A percentile compares a stretch with the other conserved stretches of the same genome.
phyloP scores from a whole-genome alignment of 1,139 yeast genomes.

The Blastobotrys apis region DNA sequence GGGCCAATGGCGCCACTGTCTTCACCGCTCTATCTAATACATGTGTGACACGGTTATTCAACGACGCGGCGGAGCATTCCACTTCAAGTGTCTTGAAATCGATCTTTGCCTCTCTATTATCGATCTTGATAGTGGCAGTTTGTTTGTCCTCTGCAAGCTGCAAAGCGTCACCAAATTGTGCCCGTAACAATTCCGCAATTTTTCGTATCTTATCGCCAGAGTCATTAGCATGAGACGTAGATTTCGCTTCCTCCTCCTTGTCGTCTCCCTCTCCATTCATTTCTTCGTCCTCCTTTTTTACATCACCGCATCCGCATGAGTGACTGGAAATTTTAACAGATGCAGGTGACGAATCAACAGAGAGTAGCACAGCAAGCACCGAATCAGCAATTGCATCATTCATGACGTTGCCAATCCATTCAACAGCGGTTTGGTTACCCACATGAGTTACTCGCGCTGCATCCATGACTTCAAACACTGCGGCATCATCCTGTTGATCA shows the following conservation, averaged over 20 bases:
- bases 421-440: slow-evolving; percentile 47
- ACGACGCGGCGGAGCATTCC: slow-evolving; percentile 70
- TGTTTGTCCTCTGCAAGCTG: slow-evolving; percentile 39
- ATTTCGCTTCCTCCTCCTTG: slow-evolving; percentile 7
- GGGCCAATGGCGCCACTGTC: slow-evolving; percentile 73
- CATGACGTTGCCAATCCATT: slow-evolving; percentile 88
- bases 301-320: slow-evolving; percentile 47
- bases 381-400: slow-evolving; percentile 95
- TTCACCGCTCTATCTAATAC: slow-evolving; percentile 73
- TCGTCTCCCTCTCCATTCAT: slow-evolving; percentile 9
- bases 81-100: slow-evolving; percentile 63
- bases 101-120: slow-evolving; percentile 67
- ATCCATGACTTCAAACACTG: slow-evolving; percentile 47
- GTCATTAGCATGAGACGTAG: slow-evolving; percentile 23
- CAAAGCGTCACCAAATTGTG: slow-evolving; percentile 86
- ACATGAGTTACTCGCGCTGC: slow-evolving; percentile 36
- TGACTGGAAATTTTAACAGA: slow-evolving; percentile 80
- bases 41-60: slow-evolving; percentile 78
- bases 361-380: slow-evolving; percentile 79
- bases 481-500: slow-evolving; percentile 47
- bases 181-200: slow-evolving; percentile 58
- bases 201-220: slow-evolving; percentile 55
- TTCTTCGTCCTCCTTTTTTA: slow-evolving; percentile 21
- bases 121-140: slow-evolving; percentile 59
- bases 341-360: slow-evolving; percentile 93